These are phyloP conservation scores for Schizochytrium sp. DNA, from an alignment of 108 stramenopile genomes.

Conservation along the genomic window DNA sequence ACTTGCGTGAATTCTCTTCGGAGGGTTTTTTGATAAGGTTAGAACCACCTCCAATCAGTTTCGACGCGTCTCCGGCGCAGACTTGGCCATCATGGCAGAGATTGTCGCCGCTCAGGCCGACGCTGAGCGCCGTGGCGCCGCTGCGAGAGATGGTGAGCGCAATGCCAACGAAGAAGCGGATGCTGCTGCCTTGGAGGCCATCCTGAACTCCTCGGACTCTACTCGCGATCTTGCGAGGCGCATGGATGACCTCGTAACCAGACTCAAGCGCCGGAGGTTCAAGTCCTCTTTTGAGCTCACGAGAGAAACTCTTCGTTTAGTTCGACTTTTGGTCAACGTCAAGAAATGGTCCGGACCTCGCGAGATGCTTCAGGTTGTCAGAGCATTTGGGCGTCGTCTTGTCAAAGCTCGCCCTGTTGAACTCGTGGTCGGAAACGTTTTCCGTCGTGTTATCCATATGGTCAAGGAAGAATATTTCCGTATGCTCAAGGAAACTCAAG, in stretches of 20 bases:
- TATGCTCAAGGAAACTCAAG: slow-evolving; percentile 52
- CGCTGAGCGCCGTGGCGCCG: slow-evolving; percentile 7
- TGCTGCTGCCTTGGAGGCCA: neutral
- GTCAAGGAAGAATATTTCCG: slow-evolving; percentile 61
- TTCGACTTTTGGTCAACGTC: slow-evolving; percentile 13
- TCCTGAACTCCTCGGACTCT: neutral
- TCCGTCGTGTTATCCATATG: slow-evolving; percentile 61
- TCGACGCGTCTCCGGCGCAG: too few species aligned
- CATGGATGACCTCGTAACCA: slow-evolving; percentile 54
- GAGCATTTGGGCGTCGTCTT: slow-evolving; percentile 8
- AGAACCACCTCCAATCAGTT: too few species aligned
- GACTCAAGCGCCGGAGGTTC: slow-evolving; percentile 56
- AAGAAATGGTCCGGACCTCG: slow-evolving; percentile 3
- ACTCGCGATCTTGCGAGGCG: slow-evolving; percentile 21
- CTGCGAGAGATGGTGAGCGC: neutral
- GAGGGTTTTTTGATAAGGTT: too few species aligned
- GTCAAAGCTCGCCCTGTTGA: slow-evolving; percentile 45
- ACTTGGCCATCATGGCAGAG: neutral
- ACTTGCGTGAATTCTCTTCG: too few species aligned
- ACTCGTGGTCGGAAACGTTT: slow-evolving; percentile 61
- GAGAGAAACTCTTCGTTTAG: slow-evolving; percentile 21
- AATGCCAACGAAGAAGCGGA: neutral
- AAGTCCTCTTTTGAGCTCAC: neutral
- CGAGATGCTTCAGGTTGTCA: neutral
- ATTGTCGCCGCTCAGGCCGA: slow-evolving; percentile 34